A percentile compares a stretch with the other conserved stretches of the same genome.
These are phyloP conservation scores for Colletotrichum sansevieriae DNA, from an alignment of 2,329 filamentous ascomycete species.

Conservation along the genomic window DNA sequence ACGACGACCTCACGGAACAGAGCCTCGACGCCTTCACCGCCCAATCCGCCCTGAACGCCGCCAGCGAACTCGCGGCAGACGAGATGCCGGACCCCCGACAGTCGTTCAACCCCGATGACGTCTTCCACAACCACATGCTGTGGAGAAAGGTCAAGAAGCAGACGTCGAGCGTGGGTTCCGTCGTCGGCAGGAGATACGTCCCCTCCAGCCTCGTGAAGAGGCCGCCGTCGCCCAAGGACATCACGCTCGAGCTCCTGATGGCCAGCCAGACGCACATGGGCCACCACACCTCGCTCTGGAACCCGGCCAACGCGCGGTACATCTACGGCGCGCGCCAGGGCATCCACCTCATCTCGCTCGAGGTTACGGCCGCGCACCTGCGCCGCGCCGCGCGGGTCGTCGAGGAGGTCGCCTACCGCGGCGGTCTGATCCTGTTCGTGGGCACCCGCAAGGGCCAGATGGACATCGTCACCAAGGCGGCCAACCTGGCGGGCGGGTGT, in stretches of 20 bases:
- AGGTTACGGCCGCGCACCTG: conserved; percentile 88
- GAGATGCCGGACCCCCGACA: not conserved
- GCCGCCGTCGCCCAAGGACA: conserved; percentile 82
- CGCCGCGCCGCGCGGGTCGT: conserved; percentile 95
- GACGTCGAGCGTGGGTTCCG: conserved; percentile 57
- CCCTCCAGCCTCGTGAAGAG: conserved; percentile 76
- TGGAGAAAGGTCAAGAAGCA: conserved; percentile 20
- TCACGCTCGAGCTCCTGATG: conserved; percentile 92
- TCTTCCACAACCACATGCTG: conserved; percentile 1
- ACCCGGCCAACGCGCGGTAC: conserved; percentile 92
- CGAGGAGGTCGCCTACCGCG: conserved; percentile 84
- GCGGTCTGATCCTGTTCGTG: conserved; percentile 90
- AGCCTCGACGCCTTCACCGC: conserved; percentile 42
- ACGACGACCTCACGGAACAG: conserved; percentile 44
- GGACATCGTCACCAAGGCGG: conserved; percentile 83
- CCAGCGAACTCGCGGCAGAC: not conserved
- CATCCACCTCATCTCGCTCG: conserved; percentile 93
- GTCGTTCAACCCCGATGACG: not conserved
- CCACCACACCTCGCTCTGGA: conserved; percentile 92
- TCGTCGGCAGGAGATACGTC: conserved; percentile 69
- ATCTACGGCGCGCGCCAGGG: conserved; percentile 92
- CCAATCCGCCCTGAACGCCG: conserved; percentile 40
- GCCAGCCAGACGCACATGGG: conserved; percentile 90
- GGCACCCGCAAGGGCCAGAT: conserved; percentile 88
- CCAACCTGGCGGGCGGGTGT: conserved; percentile 81